Conservation (phyloP, 768 basidiomycete genomes). For the Asterophora lycoperdoides region DNA sequence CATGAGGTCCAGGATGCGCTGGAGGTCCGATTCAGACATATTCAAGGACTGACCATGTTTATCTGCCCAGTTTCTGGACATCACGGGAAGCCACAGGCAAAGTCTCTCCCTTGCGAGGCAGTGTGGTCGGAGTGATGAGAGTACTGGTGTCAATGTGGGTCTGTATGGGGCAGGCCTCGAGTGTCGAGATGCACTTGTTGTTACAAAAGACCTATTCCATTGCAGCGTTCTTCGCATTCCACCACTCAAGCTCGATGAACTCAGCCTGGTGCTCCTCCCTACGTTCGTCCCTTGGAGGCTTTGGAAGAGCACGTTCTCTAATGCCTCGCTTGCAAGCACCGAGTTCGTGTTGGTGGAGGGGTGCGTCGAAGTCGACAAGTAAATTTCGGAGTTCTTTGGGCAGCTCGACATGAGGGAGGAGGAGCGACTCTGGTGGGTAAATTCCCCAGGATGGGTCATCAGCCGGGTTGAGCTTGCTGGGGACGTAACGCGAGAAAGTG, state of each 20-base stretch:
- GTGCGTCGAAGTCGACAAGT: neutral
- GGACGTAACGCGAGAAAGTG: no score
- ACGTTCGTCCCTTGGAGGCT: slow-evolving; percentile 2
- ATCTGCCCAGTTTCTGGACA: no score
- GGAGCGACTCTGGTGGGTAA: neutral
- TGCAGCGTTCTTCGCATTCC: neutral
- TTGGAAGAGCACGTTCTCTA: slow-evolving; percentile 5
- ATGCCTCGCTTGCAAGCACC: neutral
- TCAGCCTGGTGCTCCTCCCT: neutral
- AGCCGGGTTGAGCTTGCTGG: no score
- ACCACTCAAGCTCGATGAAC: neutral
- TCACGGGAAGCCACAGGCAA: slow-evolving; percentile 21
- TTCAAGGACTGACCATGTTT: no score
- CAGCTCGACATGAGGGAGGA: neutral
- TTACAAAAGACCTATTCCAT: neutral
- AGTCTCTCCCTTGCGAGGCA: slow-evolving; percentile 24
- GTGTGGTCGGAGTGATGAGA: slow-evolving; percentile 17
- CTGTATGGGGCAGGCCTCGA: slow-evolving; percentile 2
- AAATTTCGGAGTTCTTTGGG: neutral
- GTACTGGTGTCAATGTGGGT: slow-evolving; percentile 16
- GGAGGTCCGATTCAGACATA: no score
- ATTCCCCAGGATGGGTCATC: neutral
- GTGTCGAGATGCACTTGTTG: neutral
- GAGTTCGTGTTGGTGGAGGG: neutral
- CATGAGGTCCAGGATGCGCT: neutral